phyloP scores from a whole-genome alignment of 768 basidiomycete genomes.

The Trametes punicea region DNA sequence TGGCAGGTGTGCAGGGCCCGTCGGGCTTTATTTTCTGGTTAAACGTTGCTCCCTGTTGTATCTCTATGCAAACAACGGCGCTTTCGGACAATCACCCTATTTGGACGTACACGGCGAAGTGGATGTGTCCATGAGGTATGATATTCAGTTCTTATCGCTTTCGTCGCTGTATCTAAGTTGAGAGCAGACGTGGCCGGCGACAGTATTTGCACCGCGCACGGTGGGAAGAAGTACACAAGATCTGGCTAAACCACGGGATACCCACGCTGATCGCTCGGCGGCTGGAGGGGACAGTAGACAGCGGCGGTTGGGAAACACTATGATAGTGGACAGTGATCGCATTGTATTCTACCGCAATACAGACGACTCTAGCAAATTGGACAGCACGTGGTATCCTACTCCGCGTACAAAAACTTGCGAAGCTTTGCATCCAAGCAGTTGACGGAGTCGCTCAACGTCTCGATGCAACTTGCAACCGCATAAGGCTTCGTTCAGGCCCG shows the following conservation, averaged over 20 bases:
- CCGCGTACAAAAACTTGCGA: background rate
- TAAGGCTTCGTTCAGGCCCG: slow-evolving; percentile 28
- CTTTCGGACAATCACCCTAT: slow-evolving; percentile 86
- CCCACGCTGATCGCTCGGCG: slow-evolving; percentile 88
- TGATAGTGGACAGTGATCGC: slow-evolving; percentile 30
- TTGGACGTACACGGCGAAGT: slow-evolving; percentile 93
- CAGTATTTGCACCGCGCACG: slow-evolving; percentile 83
- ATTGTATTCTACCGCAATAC: slow-evolving; percentile 1
- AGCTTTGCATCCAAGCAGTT: too few relatives aligned
- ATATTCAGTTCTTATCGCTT: background rate
- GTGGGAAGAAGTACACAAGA: slow-evolving; percentile 89
- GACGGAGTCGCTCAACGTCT: too few relatives aligned
- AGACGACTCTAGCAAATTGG: background rate
- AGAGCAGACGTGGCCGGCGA: slow-evolving; percentile 72
- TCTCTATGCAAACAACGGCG: slow-evolving; percentile 85
- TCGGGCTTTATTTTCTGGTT: slow-evolving; percentile 88
- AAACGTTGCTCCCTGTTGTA: slow-evolving; percentile 90
- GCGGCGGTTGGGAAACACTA: slow-evolving; percentile 91
- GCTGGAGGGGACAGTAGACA: slow-evolving; percentile 81
- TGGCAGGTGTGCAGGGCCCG: slow-evolving; percentile 80
- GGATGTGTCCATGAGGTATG: slow-evolving; percentile 86
- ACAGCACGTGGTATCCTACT: slow-evolving; percentile 1
- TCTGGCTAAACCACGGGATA: slow-evolving; percentile 87
- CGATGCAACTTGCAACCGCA: slow-evolving; percentile 17
- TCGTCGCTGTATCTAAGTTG: background rate